Percentiles rank a stretch among this genome's conserved stretches.
Evolutionary conservation across 2,329 filamentous ascomycete species (phyloP).

Genomic region (Orbilia quercus): DNA sequence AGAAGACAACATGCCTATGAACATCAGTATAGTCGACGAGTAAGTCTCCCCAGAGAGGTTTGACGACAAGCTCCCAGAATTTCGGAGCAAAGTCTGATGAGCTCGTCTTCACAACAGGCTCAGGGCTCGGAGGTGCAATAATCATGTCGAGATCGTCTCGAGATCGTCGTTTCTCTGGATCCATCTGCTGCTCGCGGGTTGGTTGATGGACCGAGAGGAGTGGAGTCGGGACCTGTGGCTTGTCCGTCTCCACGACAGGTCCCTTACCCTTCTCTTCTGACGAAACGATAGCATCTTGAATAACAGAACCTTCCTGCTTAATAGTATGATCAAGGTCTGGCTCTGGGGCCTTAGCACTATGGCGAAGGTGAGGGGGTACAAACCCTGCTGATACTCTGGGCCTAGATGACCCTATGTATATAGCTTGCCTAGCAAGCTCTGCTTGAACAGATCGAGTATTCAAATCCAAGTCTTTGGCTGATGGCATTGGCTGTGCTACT

Average conservation of each 20-base stretch:
- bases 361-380: slow-evolving; percentile 43
- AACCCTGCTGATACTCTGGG: slow-evolving; percentile 17
- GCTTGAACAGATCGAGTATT: background rate
- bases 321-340: background rate
- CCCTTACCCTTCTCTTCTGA: background rate
- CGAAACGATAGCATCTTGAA: too few relatives aligned
- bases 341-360: slow-evolving; percentile 9
- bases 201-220: background rate
- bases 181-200: background rate
- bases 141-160: slow-evolving; percentile 7
- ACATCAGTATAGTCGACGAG: slow-evolving; percentile 31
- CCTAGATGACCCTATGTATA: background rate
- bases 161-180: background rate
- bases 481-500: slow-evolving; percentile 45
- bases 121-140: background rate
- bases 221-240: background rate
- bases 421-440: slow-evolving; percentile 6
- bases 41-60: slow-evolving; percentile 33
- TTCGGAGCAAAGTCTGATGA: background rate
- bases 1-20: slow-evolving; percentile 30
- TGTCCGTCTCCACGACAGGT: background rate
- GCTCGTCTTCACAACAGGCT: background rate
- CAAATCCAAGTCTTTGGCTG: slow-evolving; percentile 30
- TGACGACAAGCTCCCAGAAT: slow-evolving; percentile 30
- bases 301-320: background rate